Base-by-base conservation (phyloP, 2,329 filamentous ascomycete genomes). In the Cadophora malorum region DNA sequence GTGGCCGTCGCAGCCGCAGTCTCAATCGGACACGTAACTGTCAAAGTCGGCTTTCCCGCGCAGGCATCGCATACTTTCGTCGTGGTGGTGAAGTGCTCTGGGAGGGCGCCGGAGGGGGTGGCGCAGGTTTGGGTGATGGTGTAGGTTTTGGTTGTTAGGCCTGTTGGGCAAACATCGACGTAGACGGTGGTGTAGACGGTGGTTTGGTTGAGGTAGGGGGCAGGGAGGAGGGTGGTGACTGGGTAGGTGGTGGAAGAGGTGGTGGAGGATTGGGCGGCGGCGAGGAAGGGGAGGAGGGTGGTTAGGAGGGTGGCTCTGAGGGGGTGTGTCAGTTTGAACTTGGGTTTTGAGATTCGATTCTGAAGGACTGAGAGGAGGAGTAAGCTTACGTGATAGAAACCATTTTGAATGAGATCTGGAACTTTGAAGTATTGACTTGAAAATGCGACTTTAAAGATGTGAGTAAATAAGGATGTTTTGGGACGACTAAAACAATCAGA, bases 131-230 rank as follows among this genome's bases (percentile, higher is more conserved):
- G 31, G 2, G 50, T 64, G 3, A 64, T 41, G 3, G 62, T 64
- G 62, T 64, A 64, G 12, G 62, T 64, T 21, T 64, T 38, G 19
- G 62, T 56, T 5, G 50, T 64, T n/a, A 64, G 10, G 21, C 62
- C 62, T 21, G 62, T 64, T 23, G 62, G 62, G 16, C 50, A 64
- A 23, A 64, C 19, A 35, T 64, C 62, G 62, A 64, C 21, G 52
- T 55, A 64, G 33, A 21, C 62, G 50, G 62, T 64, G 19, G 50
- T 56, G 49, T 64, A 64, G 62, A 45, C 23, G 23, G 33, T 64
- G 25, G 49, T 56, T 38, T 38, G 35, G 21, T 25, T 25, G 50
- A 19, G 35, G 28, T 28, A 28, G 28, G 28, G 28, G 28, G 28
- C 28, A 5, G 28, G 28, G 28, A 28, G 3, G 28, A 28, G 28